Conservation (phyloP, 2,329 filamentous ascomycete genomes). For the Onygenales sp. region DNA sequence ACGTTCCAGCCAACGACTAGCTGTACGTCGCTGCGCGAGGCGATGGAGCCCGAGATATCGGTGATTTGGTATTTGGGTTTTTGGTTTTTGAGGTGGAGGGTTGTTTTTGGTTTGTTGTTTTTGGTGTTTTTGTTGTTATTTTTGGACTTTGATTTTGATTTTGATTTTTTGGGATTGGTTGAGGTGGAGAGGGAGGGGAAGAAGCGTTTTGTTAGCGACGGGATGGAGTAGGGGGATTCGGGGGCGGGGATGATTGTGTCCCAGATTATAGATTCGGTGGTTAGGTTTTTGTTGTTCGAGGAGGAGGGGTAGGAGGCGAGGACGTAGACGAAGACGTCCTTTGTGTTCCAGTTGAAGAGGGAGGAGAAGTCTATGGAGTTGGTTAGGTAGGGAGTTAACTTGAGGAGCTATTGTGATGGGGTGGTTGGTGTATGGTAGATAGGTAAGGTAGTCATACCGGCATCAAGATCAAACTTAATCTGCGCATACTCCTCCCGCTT, state of each 20-base stretch:
- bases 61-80: conserved; percentile 96
- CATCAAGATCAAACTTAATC: conserved; percentile 85
- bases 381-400: not conserved
- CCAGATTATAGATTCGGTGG: conserved; percentile 23
- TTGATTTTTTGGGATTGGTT: not conserved
- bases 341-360: conserved; percentile 99
- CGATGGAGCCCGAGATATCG: conserved; percentile 71
- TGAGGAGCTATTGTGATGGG: not conserved
- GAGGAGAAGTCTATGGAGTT: conserved; percentile 59
- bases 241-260: conserved; percentile 74
- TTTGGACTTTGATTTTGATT: conserved; percentile 10
- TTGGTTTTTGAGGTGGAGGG: conserved; percentile 47
- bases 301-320: conserved; percentile 59
- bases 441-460: conserved; percentile 38
- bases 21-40: conserved; percentile 61
- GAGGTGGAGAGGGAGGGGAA: conserved; percentile 24
- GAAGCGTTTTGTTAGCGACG: conserved; percentile 27
- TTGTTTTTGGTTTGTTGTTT: not conserved
- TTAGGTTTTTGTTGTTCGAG: conserved; percentile 30
- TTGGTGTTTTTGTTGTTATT: conserved; percentile 11
- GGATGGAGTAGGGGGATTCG: conserved; percentile 32
- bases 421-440: not conserved
- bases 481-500: conserved; percentile 95
- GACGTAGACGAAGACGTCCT: conserved; percentile 94
- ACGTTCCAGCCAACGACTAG: conserved; percentile 89